These are phyloP conservation scores for Aspergillus fructus DNA, from an alignment of 2,329 filamentous ascomycete genomes.

Conservation along the genomic window DNA sequence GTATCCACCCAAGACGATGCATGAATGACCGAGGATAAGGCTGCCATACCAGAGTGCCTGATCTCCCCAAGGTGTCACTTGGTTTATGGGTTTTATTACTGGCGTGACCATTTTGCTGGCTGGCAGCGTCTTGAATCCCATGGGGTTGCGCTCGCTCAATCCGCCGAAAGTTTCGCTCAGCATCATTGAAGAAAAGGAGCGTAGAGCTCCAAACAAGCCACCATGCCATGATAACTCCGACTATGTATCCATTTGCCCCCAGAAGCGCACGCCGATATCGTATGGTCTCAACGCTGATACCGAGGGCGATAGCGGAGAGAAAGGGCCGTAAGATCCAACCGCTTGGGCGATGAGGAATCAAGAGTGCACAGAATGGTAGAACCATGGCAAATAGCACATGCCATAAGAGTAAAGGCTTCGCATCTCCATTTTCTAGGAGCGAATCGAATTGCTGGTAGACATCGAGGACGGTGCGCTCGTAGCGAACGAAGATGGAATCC, in stretches of 20 bases:
- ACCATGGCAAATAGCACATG: conserved; percentile 30
- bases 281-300: conserved; percentile 46
- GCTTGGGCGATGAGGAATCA: conserved; percentile 48
- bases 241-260: conserved; percentile 53
- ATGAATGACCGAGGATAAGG: conserved; percentile 50
- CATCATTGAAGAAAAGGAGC: conserved; percentile 57
- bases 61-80: background rate
- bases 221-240: conserved; percentile 57
- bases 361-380: conserved; percentile 49
- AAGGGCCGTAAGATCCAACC: conserved; percentile 43
- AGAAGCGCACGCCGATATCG: conserved; percentile 48
- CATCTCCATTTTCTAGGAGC: conserved; percentile 27
- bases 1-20: conserved; percentile 58
- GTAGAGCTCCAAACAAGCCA: conserved; percentile 53
- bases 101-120: background rate
- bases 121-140: background rate
- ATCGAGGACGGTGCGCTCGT: conserved; percentile 28
- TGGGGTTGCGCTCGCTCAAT: conserved; percentile 47
- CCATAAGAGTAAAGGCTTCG: conserved; percentile 37
- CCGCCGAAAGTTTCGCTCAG: conserved; percentile 55
- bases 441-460: conserved; percentile 24
- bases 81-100: background rate
- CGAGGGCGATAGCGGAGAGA: conserved; percentile 46
- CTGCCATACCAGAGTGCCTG: conserved; percentile 51
- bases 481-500: conserved; percentile 19